These are phyloP conservation scores for Chlamydomonas eustigma DNA, from an alignment of 139 green algal genomes.

Conservation along the genomic window DNA sequence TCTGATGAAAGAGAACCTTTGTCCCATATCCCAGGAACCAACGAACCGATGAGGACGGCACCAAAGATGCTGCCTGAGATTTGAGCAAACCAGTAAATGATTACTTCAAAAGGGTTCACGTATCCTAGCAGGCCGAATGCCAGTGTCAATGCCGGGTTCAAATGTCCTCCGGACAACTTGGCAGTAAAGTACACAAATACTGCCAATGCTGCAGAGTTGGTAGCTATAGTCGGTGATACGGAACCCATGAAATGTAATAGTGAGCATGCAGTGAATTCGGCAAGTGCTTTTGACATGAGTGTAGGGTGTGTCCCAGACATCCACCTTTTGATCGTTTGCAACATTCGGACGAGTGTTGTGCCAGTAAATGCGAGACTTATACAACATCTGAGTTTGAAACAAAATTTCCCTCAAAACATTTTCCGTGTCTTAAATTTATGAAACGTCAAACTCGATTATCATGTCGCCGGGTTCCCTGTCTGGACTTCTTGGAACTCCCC, in stretches of 20 bases:
- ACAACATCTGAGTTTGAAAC: too few relatives aligned
- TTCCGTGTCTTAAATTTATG: too few relatives aligned
- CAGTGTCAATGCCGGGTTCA: constrained; percentile 6
- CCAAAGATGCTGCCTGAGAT: neutral
- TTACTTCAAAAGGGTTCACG: neutral
- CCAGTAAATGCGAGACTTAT: too few relatives aligned
- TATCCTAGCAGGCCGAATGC: constrained; percentile 7
- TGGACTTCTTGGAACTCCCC: too few relatives aligned
- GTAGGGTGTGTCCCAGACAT: neutral
- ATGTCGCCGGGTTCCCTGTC: too few relatives aligned
- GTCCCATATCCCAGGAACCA: neutral
- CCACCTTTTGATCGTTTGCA: too few relatives aligned
- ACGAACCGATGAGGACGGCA: neutral
- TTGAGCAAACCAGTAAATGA: constrained; percentile 7
- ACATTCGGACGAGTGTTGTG: too few relatives aligned
- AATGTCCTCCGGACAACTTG: constrained; percentile 6
- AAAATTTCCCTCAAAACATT: too few relatives aligned
- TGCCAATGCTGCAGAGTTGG: neutral
- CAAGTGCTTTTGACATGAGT: neutral
- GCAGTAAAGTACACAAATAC: constrained; percentile 4
- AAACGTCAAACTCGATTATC: too few relatives aligned
- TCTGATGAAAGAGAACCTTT: neutral
- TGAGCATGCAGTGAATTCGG: neutral
- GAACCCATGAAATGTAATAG: constrained; percentile 13
- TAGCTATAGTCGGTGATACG: neutral